Percentiles rank a stretch among this genome's conserved stretches.
Evolutionary conservation across 2,329 filamentous ascomycete species (phyloP).

Genomic region (Ilyonectria destructans): DNA sequence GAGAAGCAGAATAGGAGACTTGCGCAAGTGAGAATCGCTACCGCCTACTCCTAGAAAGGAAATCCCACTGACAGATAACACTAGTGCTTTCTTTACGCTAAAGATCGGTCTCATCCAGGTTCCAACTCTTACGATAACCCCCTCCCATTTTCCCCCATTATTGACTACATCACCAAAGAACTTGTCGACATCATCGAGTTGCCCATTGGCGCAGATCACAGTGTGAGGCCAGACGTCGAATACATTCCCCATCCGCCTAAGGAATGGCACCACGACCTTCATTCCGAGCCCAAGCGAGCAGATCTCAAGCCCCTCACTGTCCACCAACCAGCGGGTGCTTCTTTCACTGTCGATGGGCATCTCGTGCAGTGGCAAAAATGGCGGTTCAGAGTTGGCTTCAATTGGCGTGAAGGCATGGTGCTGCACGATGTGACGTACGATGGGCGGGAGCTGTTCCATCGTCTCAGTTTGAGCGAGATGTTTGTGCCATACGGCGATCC

Average conservation of each 20-base stretch:
- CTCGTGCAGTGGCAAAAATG: constrained; percentile 77
- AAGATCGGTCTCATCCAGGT: constrained; percentile 22
- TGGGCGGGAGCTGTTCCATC: constrained; percentile 75
- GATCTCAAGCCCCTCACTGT: constrained; percentile 79
- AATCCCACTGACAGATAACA: background rate
- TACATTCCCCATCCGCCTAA: constrained; percentile 35
- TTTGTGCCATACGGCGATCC: constrained; percentile 73
- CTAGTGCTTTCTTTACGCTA: constrained; percentile 31
- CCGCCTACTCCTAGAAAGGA: background rate
- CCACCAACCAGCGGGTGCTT: constrained; percentile 61
- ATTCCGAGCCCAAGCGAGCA: constrained; percentile 52
- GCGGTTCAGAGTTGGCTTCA: constrained; percentile 80
- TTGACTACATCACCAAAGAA: constrained; percentile 38
- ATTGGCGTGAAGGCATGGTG: constrained; percentile 79
- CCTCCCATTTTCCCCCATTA: constrained; percentile 34
- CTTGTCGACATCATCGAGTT: constrained; percentile 35
- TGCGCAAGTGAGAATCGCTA: constrained; percentile 17
- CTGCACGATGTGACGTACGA: constrained; percentile 81
- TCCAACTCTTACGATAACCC: constrained; percentile 43
- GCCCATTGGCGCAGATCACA: constrained; percentile 34
- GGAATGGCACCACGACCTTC: constrained; percentile 67
- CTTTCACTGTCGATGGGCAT: constrained; percentile 71
- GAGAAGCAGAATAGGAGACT: constrained; percentile 13
- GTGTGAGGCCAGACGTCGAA: background rate
- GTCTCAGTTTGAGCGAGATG: constrained; percentile 76